These are phyloP conservation scores for Nicotiana attenuata DNA, from an alignment of 257 asterid species.

Conservation along the genomic window DNA sequence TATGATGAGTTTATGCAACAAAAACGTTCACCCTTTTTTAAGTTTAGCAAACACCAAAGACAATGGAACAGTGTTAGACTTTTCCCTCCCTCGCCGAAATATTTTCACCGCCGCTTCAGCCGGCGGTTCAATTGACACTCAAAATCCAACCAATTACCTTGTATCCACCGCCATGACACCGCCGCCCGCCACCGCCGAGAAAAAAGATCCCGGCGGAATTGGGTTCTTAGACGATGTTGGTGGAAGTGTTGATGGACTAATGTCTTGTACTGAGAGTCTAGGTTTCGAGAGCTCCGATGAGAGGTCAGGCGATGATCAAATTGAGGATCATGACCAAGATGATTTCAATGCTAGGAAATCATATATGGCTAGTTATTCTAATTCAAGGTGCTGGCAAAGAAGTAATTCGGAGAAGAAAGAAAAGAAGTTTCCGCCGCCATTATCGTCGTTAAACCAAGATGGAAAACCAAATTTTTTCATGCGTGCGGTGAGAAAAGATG, in stretches of 20 bases:
- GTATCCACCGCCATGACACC: background rate
- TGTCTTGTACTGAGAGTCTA: constrained; percentile 36
- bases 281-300: constrained; percentile 39
- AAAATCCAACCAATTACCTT: background rate
- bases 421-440: constrained; percentile 34
- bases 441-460: constrained; percentile 23
- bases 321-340: background rate
- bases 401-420: constrained; percentile 9
- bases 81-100: background rate
- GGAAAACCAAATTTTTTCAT: constrained; percentile 31
- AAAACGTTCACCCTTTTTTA: constrained; percentile 8
- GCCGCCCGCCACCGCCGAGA: background rate
- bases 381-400: constrained; percentile 1
- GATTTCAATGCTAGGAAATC: background rate
- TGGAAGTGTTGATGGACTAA: constrained; percentile 28
- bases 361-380: background rate
- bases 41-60: background rate
- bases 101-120: background rate
- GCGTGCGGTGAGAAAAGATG: constrained; percentile 30
- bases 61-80: constrained; percentile 3
- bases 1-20: constrained; percentile 16
- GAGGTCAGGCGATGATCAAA: constrained; percentile 19
- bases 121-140: background rate
- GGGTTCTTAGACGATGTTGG: constrained; percentile 28
- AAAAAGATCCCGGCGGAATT: constrained; percentile 24